phyloP scores from a whole-genome alignment of 331 rosid genomes.

The Telfairia occidentalis region DNA sequence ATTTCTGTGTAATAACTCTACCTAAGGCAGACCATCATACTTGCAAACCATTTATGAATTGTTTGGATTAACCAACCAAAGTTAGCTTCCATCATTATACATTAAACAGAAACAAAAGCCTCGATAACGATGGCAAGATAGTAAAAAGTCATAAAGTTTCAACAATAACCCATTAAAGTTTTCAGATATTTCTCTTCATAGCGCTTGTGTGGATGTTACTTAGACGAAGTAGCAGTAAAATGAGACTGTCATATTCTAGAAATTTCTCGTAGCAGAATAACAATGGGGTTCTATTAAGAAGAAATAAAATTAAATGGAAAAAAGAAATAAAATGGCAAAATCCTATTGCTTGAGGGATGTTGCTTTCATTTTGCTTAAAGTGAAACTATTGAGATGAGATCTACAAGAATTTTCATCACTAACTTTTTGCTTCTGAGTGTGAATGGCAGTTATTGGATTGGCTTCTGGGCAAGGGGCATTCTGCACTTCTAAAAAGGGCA shows the following conservation, averaged over 20 bases:
- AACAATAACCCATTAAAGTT: neutral
- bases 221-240: too few relatives aligned
- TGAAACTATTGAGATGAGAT: neutral
- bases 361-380: neutral
- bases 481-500: slow-evolving; percentile 17
- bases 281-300: neutral
- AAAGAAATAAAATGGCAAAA: neutral
- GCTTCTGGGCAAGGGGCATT: slow-evolving; percentile 15
- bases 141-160: neutral
- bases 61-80: too few relatives aligned
- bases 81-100: too few relatives aligned
- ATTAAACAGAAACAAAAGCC: too few relatives aligned
- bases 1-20: too few relatives aligned
- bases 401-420: too few relatives aligned
- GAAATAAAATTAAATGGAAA: neutral
- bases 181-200: neutral
- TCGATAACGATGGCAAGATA: too few relatives aligned
- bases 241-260: too few relatives aligned
- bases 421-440: neutral
- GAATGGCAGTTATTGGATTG: slow-evolving; percentile 12
- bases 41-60: too few relatives aligned
- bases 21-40: too few relatives aligned
- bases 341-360: too few relatives aligned
- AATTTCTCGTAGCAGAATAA: neutral
- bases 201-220: neutral